Percentiles rank a stretch among this genome's conserved stretches.
phyloP scores from a whole-genome alignment of 2,329 filamentous ascomycete genomes.

The Tolypocladium cylindrosporum region DNA sequence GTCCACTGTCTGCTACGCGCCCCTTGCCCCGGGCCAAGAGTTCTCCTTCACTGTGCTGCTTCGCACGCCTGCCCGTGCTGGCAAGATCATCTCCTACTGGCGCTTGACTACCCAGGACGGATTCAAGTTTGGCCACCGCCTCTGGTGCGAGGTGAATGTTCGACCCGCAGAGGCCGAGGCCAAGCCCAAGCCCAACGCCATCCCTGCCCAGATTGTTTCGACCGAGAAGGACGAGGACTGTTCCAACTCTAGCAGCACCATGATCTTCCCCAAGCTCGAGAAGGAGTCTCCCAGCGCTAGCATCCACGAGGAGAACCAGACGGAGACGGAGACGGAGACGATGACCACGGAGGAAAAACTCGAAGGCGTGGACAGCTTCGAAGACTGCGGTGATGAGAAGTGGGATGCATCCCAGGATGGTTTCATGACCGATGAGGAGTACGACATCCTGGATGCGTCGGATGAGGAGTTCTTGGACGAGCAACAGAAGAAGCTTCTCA shows the following conservation, averaged over 20 bases:
- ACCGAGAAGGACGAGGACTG: conserved; percentile 16
- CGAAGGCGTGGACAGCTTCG: conserved; percentile 27
- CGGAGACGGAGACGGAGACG: conserved; percentile 34
- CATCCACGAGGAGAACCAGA: conserved; percentile 55
- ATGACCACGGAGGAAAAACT: conserved; percentile 44
- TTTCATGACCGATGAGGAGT: conserved; percentile 95
- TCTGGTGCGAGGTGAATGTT: conserved; percentile 90
- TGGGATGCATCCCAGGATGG: conserved; percentile 58
- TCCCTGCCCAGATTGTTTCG: conserved; percentile 14
- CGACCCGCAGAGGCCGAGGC: conserved; percentile 23
- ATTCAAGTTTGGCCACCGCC: conserved; percentile 76
- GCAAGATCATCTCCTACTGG: conserved; percentile 92
- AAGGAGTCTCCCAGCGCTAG: conserved; percentile 83
- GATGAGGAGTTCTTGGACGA: conserved; percentile 71
- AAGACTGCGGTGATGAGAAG: conserved; percentile 48
- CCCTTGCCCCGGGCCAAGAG: conserved; percentile 64
- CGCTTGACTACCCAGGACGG: conserved; percentile 76
- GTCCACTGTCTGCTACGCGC: conserved; percentile 63
- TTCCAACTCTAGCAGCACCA: conserved; percentile 45
- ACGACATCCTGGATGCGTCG: conserved; percentile 90
- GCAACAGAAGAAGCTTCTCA: conserved; percentile 31
- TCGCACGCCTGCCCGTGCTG: conserved; percentile 66
- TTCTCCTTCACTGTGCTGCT: conserved; percentile 76
- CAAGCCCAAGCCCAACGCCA: conserved; percentile 12
- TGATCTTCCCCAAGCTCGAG: conserved; percentile 95